These are phyloP conservation scores for Rhododendron simsii DNA, from an alignment of 148 eudicot species.

Conservation along the genomic window DNA sequence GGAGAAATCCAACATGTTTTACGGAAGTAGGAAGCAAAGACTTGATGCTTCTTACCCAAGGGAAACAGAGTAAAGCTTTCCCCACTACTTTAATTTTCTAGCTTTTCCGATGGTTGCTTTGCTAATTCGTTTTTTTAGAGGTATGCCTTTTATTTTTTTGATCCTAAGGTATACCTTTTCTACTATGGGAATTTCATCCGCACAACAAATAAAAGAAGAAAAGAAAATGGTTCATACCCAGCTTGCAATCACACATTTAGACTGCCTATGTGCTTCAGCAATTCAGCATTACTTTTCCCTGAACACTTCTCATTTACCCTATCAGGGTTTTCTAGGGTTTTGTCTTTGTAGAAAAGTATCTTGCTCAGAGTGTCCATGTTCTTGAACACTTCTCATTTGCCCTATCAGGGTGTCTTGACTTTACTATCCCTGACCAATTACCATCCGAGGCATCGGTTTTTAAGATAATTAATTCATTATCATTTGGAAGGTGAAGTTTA, in stretches of 20 bases:
- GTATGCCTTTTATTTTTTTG: not conserved
- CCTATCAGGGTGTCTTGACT: no score
- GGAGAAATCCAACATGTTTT: not conserved
- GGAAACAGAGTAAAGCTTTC: not conserved
- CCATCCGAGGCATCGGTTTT: no score
- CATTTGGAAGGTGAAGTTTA: no score
- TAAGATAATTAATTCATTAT: no score
- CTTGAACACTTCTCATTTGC: not conserved
- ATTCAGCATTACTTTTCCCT: not conserved
- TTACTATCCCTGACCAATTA: no score
- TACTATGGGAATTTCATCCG: not conserved
- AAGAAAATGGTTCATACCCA: not conserved
- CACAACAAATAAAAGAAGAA: not conserved
- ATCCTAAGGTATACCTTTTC: not conserved
- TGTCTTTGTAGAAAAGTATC: no score
- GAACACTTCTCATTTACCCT: no score
- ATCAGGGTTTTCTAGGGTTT: no score
- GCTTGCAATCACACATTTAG: not conserved
- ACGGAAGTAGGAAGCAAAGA: not conserved
- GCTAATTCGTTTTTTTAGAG: not conserved
- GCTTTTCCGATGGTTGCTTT: not conserved
- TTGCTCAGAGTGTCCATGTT: no score
- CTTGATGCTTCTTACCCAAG: not conserved
- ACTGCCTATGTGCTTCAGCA: not conserved
- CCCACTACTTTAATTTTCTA: not conserved